Evolutionary conservation across 805 yeast species (phyloP).

Genomic region (Kodamaea leandrae): DNA sequence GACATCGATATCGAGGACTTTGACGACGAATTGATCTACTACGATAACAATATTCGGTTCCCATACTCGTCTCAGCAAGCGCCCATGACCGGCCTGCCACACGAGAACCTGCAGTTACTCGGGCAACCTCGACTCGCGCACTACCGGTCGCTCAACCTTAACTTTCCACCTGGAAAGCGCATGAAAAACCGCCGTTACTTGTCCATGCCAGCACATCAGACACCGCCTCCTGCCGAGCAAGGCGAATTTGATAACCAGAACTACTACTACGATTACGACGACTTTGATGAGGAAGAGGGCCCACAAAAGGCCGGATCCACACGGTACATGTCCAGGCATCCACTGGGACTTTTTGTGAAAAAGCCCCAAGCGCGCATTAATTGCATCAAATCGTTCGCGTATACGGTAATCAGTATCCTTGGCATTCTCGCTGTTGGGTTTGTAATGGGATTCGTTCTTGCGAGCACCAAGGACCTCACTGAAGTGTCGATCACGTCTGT

Average conservation of each 20-base stretch:
- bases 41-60: slow-evolving; percentile 40
- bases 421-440: slow-evolving; percentile 70
- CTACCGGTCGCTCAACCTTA: slow-evolving; percentile 40
- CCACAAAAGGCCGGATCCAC: slow-evolving; percentile 10
- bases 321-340: slow-evolving; percentile 18
- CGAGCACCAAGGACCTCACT: slow-evolving; percentile 80
- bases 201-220: slow-evolving; percentile 28
- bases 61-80: slow-evolving; percentile 27
- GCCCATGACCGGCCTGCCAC: slow-evolving; percentile 1
- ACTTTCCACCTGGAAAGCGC: slow-evolving; percentile 22
- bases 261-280: slow-evolving; percentile 39
- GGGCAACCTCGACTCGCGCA: slow-evolving; percentile 33
- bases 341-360: slow-evolving; percentile 27
- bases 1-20: slow-evolving; percentile 54
- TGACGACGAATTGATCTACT: slow-evolving; percentile 51
- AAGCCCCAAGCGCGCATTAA: slow-evolving; percentile 15
- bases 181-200: slow-evolving; percentile 33
- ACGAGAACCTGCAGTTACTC: slow-evolving; percentile 32
- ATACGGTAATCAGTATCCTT: slow-evolving; percentile 45
- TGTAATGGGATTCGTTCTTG: slow-evolving; percentile 76
- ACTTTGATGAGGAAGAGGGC: slow-evolving; percentile 30
- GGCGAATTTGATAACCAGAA: slow-evolving; percentile 1
- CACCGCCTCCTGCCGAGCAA: slow-evolving; percentile 1
- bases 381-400: slow-evolving; percentile 34
- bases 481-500: slow-evolving; percentile 60